Percentiles rank a stretch among this genome's conserved stretches.
Conservation (phyloP, 306 rosid species). For the Trifolium pratense region DNA sequence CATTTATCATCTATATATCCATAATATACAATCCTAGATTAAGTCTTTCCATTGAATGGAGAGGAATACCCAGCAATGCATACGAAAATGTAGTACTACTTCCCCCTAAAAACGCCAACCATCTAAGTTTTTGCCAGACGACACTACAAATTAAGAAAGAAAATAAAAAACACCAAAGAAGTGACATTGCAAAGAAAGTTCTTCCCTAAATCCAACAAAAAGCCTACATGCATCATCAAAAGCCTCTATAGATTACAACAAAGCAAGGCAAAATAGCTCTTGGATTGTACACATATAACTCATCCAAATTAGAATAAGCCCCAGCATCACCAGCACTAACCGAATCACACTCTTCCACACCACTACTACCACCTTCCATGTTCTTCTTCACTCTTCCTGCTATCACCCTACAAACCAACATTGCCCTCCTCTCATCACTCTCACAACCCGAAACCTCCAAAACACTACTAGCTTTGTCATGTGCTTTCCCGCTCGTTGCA, state of each 20-base stretch:
- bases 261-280: conserved; percentile 96
- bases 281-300: conserved; percentile 76
- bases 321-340: conserved; percentile 72
- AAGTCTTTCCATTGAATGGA: conserved; percentile 29
- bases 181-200: conserved; percentile 13
- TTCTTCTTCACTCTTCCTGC: conserved; percentile 97
- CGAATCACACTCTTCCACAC: conserved; percentile 77
- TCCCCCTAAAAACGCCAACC: conserved; percentile 11
- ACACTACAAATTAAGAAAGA: conserved; percentile 8
- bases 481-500: conserved; percentile 92
- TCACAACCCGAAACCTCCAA: conserved; percentile 15
- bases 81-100: conserved; percentile 34
- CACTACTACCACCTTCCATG: conserved; percentile 49
- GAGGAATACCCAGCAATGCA: conserved; percentile 28
- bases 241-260: conserved; percentile 87
- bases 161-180: conserved; percentile 16
- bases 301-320: conserved; percentile 86
- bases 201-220: conserved; percentile 20
- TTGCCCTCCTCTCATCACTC: conserved; percentile 63
- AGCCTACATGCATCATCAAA: conserved; percentile 46
- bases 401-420: conserved; percentile 97
- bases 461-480: conserved; percentile 57
- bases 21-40: conserved; percentile 41
- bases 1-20: neutral
- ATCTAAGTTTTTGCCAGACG: conserved; percentile 15